phyloP scores from a whole-genome alignment of 129 eudicot species.

The Oenanthe sinensis region DNA sequence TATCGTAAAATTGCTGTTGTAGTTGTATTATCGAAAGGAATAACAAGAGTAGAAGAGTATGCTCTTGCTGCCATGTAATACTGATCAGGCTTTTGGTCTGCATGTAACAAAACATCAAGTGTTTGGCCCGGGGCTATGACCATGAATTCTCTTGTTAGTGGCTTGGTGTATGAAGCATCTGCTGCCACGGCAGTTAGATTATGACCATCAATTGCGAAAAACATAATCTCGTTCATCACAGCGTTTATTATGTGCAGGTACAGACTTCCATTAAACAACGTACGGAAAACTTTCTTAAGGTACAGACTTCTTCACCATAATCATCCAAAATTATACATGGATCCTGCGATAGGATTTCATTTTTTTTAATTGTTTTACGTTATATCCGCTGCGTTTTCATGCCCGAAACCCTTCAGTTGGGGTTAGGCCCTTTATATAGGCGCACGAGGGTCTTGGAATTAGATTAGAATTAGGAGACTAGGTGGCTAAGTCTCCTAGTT shows the following conservation, averaged over 20 bases:
- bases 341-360: no score
- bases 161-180: conserved; percentile 8
- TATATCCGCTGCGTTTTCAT: no score
- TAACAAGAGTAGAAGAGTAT: neutral
- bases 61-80: conserved; percentile 10
- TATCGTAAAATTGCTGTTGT: conserved; percentile 6
- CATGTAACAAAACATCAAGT: neutral
- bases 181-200: neutral
- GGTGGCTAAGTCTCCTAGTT: no score
- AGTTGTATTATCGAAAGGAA: neutral
- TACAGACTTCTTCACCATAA: no score
- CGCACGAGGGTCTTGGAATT: no score
- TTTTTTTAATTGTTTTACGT: no score
- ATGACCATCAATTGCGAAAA: conserved; percentile 5
- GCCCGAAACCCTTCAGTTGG: no score
- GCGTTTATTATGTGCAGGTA: neutral
- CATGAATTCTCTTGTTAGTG: neutral
- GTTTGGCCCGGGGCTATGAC: conserved; percentile 11
- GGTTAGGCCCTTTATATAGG: no score
- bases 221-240: neutral
- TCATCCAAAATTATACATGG: no score
- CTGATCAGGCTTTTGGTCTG: conserved; percentile 5
- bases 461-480: no score
- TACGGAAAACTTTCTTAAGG: no score
- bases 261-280: no score